Base-by-base conservation (phyloP, 306 rosid species). In the Argentina anserina region DNA sequence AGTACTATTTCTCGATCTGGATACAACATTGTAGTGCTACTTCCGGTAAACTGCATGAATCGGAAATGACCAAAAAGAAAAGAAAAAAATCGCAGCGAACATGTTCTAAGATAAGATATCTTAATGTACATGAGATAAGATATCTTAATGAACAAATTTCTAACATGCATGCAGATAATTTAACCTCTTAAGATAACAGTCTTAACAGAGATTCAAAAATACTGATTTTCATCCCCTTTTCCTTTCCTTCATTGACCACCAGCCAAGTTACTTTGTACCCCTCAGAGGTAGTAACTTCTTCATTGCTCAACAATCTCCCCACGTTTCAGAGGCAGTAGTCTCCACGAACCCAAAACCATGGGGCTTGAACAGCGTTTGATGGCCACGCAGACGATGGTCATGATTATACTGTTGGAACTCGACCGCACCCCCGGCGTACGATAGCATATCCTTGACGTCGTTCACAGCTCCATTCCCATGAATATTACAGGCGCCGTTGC, bases 311-410 rank as follows among this genome's bases (percentile, higher is more conserved):
- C 83, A 84, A 49, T 82, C 82, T 34, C 81, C 84, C 96, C 96
- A 90, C 4, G 87, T 77, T 37, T 85, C 87, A 1, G 96, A 81
- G 74, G 87, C 84, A 75, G 88, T 43, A 18, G 75, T 71, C 71
- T 84, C 90, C 36, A 80, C 64, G 67, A 84, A 89, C 65, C 93
- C 99, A 74, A 86, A 94, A 29, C 81, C 82, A 72, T 86, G 87
- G 61, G 71, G 56, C 77, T 80, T 87, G 74, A 86, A 65, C 76
- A 84, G 45, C 26, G 83, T 37, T 59, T 75, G 84, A 56, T 77
- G 84, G 63, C 63, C 83, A n/a, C 79, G 82, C 23, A 71, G 56
- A 11, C 41, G 55, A 4, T 43, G 58, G 9, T 71, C 65, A 21
- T 56, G 41, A 21, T 81, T 76, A 2, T 55, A 78, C 2, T 50